Evolutionary conservation across 1,284 basidiomycete species (phyloP), one percentile per base, ranked within the genome.

Genomic region (Pascua sp.): DNA sequence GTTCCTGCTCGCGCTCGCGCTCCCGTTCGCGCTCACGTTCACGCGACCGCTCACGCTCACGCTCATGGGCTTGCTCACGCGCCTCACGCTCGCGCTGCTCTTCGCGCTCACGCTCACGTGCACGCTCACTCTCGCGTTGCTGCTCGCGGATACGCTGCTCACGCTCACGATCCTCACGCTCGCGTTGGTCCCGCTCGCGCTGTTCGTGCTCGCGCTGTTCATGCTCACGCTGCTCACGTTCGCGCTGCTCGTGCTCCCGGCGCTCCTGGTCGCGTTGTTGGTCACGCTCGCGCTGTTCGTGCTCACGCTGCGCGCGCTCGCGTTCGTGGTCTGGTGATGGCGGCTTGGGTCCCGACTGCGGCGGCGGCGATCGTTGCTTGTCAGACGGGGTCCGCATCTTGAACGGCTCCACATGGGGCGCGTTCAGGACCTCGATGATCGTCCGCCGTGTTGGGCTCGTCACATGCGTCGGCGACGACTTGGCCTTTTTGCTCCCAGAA

Each of bases 381-480:
- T 32, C 24, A 32, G 24, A 32, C 24, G 24, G 24, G 24, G 24
- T 32, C 24, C 24, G 24, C 24, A 36, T 41, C 47, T 38, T 38
- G 36, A 38, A 38, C 47, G 47, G 39, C 47, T 47, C 39, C 37
- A 38, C 57, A 10, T 51, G 59, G 13, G 67, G 62, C 8, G 70
- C 58, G 54, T 76, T 76, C 11, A 76, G 64, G 10, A 76, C 75
- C 53, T 76, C 75, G 40, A 75, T 75, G 42, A 75, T 64, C 13
- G 67, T 73, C 39, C 65, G 58, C 11, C 57, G 55, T 12, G 62
- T 60, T 11, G 64, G 62, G 39, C 50, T 56, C 4, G 49, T 42
- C 10, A 51, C 44, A 11, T 50, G 16, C 0, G 55, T 53, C 32
- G 56, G 58, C 13, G 57, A 59, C 5, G 58, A 65, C 59, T 67